Evolutionary conservation across 2,329 filamentous ascomycete species (phyloP).

Genomic region (Colletotrichum australisinense): DNA sequence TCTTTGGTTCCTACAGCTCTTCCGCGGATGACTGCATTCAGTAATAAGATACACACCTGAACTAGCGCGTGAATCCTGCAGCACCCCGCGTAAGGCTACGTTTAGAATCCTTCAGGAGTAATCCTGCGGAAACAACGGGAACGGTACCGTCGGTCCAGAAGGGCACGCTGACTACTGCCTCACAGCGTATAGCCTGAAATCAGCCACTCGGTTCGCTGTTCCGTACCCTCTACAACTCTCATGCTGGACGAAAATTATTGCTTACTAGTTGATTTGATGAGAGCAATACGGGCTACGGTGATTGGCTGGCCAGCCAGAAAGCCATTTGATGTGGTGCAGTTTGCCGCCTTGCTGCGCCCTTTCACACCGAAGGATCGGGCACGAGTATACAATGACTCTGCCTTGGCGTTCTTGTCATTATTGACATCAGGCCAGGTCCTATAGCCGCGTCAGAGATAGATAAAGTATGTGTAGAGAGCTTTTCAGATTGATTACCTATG

Average conservation of each 20-base stretch:
- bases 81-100: not conserved
- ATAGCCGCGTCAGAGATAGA: not conserved
- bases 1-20: not conserved
- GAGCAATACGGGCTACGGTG: not conserved
- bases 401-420: not conserved
- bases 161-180: not conserved
- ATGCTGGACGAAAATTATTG: accelerated
- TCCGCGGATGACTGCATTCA: not conserved
- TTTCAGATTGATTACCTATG: not conserved
- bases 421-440: not conserved
- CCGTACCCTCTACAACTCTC: not conserved
- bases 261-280: not conserved
- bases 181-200: not conserved
- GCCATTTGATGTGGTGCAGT: not conserved
- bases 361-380: not conserved
- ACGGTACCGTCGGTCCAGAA: constrained; percentile 1
- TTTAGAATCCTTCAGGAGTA: not conserved
- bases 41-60: not conserved
- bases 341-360: not conserved
- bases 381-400: not conserved
- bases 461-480: not conserved
- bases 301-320: not conserved
- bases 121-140: not conserved
- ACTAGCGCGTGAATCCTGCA: not conserved
- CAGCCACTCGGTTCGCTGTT: not conserved